Base-by-base conservation (phyloP, 169 alveolate genomes). In the Plasmodium coatneyi region DNA sequence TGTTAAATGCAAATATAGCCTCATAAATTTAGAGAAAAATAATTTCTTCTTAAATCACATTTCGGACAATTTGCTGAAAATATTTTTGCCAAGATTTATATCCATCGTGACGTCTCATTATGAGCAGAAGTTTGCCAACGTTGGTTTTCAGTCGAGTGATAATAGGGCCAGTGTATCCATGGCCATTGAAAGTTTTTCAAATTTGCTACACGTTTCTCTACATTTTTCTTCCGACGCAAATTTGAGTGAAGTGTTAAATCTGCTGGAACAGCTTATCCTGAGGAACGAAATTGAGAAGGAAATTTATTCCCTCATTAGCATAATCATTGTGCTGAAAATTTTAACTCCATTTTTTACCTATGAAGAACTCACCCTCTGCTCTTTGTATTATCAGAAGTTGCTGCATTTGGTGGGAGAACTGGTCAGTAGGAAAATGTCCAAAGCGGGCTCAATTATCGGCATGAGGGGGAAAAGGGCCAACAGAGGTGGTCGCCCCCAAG, bases 261-360 rank as follows among this genome's bases (percentile, higher is more conserved):
- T 87, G 66, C 39, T 87, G 28, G 93, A 87, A 30, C 89, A 87
- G 43, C 49, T 78, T 36, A 78, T 87, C 60, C 39, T 22, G 22
- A 78, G 72, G 70, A 87, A 87, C 30, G 82, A 76, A 56, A 52
- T 87, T 76, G 95, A 90, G 52, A 81, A 90, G 28, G 92, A 90
- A 25, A 80, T 90, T 66, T 66, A 70, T 90, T 80, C 83, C 25
- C 52, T 90, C 71, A 80, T 90, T 30, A 80, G 95, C 36, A 36
- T 90, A 60, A 70, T 90, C 70, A 80, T 25, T 28, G 78, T 81
- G 19, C 22, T 90, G 28, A 90, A 90, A 90, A 90, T 80, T n/a
- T 71, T 90, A 43, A 76, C 54, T 9, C 95, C 90, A 41, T 90
- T 90, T 90, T 80, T 90, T 90, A 41, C 80, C 6, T 80, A 28